Conservation (phyloP, 2,329 filamentous ascomycete species). For the Aurifilum marmelostoma region DNA sequence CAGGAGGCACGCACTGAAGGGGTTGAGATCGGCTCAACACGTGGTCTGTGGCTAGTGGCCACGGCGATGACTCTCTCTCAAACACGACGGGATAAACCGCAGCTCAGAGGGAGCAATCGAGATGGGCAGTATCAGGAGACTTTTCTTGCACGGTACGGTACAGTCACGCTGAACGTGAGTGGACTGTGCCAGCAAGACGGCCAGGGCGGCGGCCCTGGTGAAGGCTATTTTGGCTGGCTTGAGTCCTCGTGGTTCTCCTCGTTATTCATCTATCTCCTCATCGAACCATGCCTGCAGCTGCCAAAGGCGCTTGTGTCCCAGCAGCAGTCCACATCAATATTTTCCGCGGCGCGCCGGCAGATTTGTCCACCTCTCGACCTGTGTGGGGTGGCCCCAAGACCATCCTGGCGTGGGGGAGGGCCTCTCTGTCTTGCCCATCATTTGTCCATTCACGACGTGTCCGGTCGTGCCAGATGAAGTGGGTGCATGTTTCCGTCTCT, state of each 20-base stretch:
- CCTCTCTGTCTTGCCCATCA: not conserved
- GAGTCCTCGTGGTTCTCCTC: not conserved
- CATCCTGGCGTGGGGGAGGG: not conserved
- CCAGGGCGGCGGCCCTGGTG: not conserved
- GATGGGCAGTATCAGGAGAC: not conserved
- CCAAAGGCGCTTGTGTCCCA: not conserved
- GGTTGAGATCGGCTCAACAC: constrained; percentile 8
- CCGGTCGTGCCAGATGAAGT: not conserved
- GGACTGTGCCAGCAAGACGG: not conserved
- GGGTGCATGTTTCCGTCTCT: not conserved
- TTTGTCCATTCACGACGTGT: not conserved
- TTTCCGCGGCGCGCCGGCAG: not conserved
- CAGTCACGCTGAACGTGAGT: not conserved
- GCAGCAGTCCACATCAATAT: not conserved
- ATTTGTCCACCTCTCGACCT: not conserved
- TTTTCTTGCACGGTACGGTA: not conserved
- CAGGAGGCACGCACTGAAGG: not conserved
- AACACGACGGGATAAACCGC: not conserved
- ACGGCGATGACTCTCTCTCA: not conserved
- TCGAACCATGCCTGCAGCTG: not conserved
- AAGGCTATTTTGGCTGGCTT: not conserved
- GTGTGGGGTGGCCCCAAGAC: not conserved
- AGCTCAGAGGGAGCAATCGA: not conserved
- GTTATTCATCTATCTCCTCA: not conserved
- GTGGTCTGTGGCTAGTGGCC: constrained; percentile 3